Evolutionary conservation across 1,139 yeast species (phyloP).

Genomic region (Geotrichum carabidarum): DNA sequence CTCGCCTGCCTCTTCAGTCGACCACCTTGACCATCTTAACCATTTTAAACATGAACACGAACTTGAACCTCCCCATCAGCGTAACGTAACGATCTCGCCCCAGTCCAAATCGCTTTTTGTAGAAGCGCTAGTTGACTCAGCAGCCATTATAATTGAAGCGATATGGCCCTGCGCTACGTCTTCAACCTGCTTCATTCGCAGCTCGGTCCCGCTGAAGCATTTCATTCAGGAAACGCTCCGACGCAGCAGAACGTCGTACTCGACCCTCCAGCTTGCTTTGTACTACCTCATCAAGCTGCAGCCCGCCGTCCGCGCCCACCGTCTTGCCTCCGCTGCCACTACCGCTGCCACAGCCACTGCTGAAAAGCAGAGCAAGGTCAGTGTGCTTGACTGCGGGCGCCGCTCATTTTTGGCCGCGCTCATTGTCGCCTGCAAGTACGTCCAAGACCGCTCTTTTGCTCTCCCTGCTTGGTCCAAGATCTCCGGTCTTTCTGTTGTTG

Average conservation of each 20-base stretch:
- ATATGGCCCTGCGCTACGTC: conserved; percentile 34
- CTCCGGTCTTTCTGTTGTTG: conserved; percentile 53
- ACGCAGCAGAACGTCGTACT: conserved; percentile 62
- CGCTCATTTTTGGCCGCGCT: conserved; percentile 61
- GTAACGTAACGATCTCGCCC: background rate
- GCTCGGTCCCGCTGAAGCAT: conserved; percentile 34
- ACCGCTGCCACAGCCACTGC: background rate
- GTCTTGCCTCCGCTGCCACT: background rate
- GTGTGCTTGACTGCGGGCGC: conserved; percentile 47
- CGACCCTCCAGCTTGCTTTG: conserved; percentile 61
- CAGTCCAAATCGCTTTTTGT: conserved; percentile 25
- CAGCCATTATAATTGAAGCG: conserved; percentile 35
- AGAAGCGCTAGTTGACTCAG: conserved; percentile 37
- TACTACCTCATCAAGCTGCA: conserved; percentile 54
- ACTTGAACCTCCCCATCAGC: background rate
- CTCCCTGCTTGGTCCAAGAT: conserved; percentile 72
- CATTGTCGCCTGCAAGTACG: conserved; percentile 65
- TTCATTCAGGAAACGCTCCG: conserved; percentile 62
- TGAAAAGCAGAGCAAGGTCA: background rate
- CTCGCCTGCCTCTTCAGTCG: background rate
- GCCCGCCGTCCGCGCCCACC: conserved; percentile 23
- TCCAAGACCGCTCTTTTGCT: conserved; percentile 67
- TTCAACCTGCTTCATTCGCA: conserved; percentile 19
- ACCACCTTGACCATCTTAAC: background rate
- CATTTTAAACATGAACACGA: background rate